Conservation (phyloP, 2,329 filamentous ascomycete species). For the Juglanconis oblonga region DNA sequence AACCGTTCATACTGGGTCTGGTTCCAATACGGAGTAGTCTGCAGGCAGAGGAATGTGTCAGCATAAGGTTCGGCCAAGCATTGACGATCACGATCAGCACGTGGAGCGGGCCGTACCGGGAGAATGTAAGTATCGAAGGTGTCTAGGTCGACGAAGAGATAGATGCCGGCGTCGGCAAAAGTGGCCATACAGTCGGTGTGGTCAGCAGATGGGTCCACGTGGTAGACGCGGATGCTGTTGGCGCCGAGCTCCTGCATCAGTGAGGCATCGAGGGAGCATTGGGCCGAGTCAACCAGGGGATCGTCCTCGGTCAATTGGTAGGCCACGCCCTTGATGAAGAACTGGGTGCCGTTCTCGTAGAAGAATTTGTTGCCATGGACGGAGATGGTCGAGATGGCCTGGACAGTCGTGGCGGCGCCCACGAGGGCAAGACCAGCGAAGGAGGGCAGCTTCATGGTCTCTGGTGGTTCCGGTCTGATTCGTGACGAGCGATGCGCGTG, state of each 20-base stretch:
- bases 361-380: constrained; percentile 81
- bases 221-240: constrained; percentile 85
- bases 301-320: constrained; percentile 65
- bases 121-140: constrained; percentile 69
- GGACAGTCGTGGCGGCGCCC: constrained; percentile 30
- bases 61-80: neutral
- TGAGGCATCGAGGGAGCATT: constrained; percentile 71
- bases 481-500: neutral
- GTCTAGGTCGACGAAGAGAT: constrained; percentile 80
- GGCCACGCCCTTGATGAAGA: constrained; percentile 54
- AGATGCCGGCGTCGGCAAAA: constrained; percentile 78
- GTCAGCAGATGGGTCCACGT: constrained; percentile 69
- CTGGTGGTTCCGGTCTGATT: neutral
- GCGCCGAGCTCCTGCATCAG: constrained; percentile 79
- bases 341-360: constrained; percentile 61
- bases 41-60: constrained; percentile 3
- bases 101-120: constrained; percentile 40
- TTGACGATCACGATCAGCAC: constrained; percentile 22
- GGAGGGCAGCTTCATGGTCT: constrained; percentile 37
- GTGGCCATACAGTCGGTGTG: constrained; percentile 79
- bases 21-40: constrained; percentile 62
- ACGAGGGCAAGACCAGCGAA: constrained; percentile 31
- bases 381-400: constrained; percentile 47
- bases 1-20: constrained; percentile 67
- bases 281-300: constrained; percentile 70